Conservation (phyloP, 148 eudicot genomes). For the Pouteria glomerata region DNA sequence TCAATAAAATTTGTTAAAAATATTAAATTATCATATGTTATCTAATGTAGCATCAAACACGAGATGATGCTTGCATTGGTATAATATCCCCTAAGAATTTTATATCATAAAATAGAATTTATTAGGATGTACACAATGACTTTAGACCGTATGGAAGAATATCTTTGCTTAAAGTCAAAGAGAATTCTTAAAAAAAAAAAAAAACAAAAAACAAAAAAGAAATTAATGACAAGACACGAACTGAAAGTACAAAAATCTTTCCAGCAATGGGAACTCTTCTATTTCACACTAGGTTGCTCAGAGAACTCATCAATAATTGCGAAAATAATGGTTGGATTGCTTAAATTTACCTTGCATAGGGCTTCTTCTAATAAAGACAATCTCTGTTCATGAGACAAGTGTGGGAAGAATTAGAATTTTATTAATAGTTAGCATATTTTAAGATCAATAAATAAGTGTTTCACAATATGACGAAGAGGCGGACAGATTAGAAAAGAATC, state of each 20-base stretch:
- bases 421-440: too few relatives aligned
- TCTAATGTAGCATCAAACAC: too few relatives aligned
- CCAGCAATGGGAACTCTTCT: slow-evolving; percentile 58
- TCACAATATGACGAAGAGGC: background rate
- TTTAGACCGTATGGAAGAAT: too few relatives aligned
- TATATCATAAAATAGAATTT: too few relatives aligned
- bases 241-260: slow-evolving; percentile 20
- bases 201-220: background rate
- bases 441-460: background rate
- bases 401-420: background rate
- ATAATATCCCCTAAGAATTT: too few relatives aligned
- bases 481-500: slow-evolving; percentile 1
- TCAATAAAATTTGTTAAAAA: too few relatives aligned
- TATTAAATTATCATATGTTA: too few relatives aligned
- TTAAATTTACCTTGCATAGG: slow-evolving; percentile 40
- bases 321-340: slow-evolving; percentile 39
- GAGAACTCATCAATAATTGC: slow-evolving; percentile 47
- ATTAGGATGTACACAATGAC: too few relatives aligned
- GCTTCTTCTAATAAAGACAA: slow-evolving; percentile 58
- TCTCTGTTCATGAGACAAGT: slow-evolving; percentile 43
- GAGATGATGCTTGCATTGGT: too few relatives aligned
- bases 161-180: too few relatives aligned
- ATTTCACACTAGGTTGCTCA: slow-evolving; percentile 59
- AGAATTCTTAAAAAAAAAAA: too few relatives aligned
- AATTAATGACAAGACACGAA: background rate